Percentiles rank a stretch among this genome's conserved stretches.
Evolutionary conservation across 345 rosid genomes (phyloP).

Genomic region (Arabis hirsuta): DNA sequence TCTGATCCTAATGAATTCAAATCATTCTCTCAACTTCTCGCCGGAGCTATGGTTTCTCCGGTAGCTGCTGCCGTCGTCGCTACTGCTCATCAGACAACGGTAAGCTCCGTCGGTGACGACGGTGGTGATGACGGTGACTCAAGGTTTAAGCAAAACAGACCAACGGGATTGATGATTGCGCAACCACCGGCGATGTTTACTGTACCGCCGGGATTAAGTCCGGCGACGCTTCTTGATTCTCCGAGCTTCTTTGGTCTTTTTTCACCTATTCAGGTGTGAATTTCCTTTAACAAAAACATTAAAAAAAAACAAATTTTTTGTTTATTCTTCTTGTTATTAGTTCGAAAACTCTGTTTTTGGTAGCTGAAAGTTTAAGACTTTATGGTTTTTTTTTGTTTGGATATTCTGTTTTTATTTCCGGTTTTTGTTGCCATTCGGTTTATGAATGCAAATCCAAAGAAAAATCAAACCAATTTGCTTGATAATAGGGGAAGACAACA

Average conservation of each 20-base stretch:
- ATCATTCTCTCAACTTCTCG: slow-evolving; percentile 81
- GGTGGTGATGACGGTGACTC: slow-evolving; percentile 42
- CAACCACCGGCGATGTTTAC: slow-evolving; percentile 57
- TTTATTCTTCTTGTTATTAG: background rate
- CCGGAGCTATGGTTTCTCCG: slow-evolving; percentile 83
- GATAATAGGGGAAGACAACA: background rate
- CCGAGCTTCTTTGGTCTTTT: slow-evolving; percentile 70
- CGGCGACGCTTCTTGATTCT: slow-evolving; percentile 63
- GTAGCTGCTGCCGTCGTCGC: slow-evolving; percentile 42
- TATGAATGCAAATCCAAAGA: slow-evolving; percentile 1
- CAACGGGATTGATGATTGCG: slow-evolving; percentile 51
- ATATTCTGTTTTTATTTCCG: slow-evolving; percentile 4
- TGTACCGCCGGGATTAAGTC: slow-evolving; percentile 60
- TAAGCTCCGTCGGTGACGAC: slow-evolving; percentile 38
- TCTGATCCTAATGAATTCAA: slow-evolving; percentile 69
- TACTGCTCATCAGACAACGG: slow-evolving; percentile 33
- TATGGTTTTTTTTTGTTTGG: slow-evolving; percentile 6
- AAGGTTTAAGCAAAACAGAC: slow-evolving; percentile 54
- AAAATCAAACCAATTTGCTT: background rate
- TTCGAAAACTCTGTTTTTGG: slow-evolving; percentile 28
- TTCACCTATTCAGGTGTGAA: slow-evolving; percentile 64
- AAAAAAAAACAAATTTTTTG: too few species aligned
- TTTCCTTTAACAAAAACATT: background rate
- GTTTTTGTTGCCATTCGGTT: slow-evolving; percentile 14
- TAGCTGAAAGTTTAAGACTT: slow-evolving; percentile 28